Percentiles rank a stretch among this genome's conserved stretches.
Evolutionary conservation across 2,329 filamentous ascomycete species (phyloP).

Genomic region (Aureobasidium subglaciale): DNA sequence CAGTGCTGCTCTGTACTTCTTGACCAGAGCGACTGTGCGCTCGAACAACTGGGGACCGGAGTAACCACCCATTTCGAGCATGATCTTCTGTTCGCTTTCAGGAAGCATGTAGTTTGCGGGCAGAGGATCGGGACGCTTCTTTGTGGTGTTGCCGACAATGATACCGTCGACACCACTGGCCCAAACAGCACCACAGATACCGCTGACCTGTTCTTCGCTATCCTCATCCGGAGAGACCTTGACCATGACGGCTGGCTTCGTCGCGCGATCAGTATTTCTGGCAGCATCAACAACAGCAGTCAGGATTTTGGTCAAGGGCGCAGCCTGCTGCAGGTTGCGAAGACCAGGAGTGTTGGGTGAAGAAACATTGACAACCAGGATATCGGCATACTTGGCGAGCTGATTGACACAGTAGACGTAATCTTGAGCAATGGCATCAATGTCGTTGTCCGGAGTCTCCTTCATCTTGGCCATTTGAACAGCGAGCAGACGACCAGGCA

Average conservation of each 20-base stretch:
- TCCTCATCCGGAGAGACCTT: constrained; percentile 98
- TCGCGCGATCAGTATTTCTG: constrained; percentile 58
- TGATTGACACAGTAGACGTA: constrained; percentile 86
- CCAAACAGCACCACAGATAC: constrained; percentile 80
- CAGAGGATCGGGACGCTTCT: constrained; percentile 64
- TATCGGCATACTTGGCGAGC: constrained; percentile 81
- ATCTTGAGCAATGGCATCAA: constrained; percentile 67
- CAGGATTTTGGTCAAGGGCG: constrained; percentile 74
- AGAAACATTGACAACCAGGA: constrained; percentile 96
- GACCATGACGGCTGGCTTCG: constrained; percentile 82
- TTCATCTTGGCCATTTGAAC: constrained; percentile 99
- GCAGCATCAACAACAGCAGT: constrained; percentile 77
- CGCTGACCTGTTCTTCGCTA: constrained; percentile 71
- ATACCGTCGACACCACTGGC: constrained; percentile 84
- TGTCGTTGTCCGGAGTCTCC: constrained; percentile 74
- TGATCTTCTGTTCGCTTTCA: constrained; percentile 55
- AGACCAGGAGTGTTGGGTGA: constrained; percentile 93
- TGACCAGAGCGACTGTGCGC: constrained; percentile 70
- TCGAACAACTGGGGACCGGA: constrained; percentile 86
- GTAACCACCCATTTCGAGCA: constrained; percentile 78
- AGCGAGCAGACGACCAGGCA: constrained; percentile 67
- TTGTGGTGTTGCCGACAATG: constrained; percentile 96
- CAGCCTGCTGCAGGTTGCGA: constrained; percentile 75
- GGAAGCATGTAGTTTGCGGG: constrained; percentile 61
- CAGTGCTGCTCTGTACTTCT: constrained; percentile 58